phyloP scores from a whole-genome alignment of 208 protist genomes.

The Porcisia hertigi region DNA sequence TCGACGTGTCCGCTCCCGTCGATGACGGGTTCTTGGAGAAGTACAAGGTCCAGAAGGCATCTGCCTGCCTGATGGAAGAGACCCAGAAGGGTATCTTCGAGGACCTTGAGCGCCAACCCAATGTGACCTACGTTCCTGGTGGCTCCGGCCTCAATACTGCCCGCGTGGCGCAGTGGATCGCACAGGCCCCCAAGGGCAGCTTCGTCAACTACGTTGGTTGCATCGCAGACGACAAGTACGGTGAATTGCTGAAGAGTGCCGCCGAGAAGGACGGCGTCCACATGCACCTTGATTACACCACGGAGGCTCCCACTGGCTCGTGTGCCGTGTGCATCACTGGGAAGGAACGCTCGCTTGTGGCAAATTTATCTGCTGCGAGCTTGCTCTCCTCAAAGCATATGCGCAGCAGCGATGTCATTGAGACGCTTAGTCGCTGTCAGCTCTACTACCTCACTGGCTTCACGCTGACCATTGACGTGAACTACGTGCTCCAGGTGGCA shows the following conservation, averaged over 20 bases:
- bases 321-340: conserved; percentile 97
- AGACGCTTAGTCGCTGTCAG: conserved; percentile 28
- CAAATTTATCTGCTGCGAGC: conserved; percentile 97
- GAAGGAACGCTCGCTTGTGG: conserved; percentile 95
- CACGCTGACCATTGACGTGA: conserved; percentile 94
- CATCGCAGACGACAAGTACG: conserved; percentile 96
- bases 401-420: conserved; percentile 36
- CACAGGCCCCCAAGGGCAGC: conserved; percentile 48
- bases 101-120: conserved; percentile 66
- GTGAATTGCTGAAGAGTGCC: conserved; percentile 68
- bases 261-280: conserved; percentile 92
- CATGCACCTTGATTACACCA: conserved; percentile 87
- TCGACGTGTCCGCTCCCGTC: conserved; percentile 97
- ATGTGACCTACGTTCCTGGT: conserved; percentile 96
- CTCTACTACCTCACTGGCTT: conserved; percentile 96
- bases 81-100: conserved; percentile 95
- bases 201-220: conserved; percentile 92
- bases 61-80: conserved; percentile 93
- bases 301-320: conserved; percentile 92
- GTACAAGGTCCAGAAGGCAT: conserved; percentile 88
- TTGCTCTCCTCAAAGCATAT: conserved; percentile 94
- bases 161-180: conserved; percentile 94
- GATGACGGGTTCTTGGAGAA: conserved; percentile 90
- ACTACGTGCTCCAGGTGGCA: conserved; percentile 90
- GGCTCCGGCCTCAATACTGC: conserved; percentile 98